A percentile compares a stretch with the other conserved stretches of the same genome.
These are phyloP conservation scores for Penicillium expansum DNA, from an alignment of 2,329 filamentous ascomycete genomes.

Conservation along the genomic window DNA sequence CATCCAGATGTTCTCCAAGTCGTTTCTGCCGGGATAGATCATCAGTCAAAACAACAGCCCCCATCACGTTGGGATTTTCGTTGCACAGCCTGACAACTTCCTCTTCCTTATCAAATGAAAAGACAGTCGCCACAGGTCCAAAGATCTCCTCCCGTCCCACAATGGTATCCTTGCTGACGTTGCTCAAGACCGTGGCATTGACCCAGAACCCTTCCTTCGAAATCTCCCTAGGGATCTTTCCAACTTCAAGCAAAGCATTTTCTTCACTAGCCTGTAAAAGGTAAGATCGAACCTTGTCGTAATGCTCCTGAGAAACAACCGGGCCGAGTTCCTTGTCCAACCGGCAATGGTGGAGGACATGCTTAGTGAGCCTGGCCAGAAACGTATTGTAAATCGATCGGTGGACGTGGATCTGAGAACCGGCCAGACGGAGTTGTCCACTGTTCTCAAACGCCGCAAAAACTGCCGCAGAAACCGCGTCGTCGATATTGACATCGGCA, in stretches of 20 bases:
- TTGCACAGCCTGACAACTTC: not conserved
- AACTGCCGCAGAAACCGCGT: not conserved
- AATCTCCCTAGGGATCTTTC: not conserved
- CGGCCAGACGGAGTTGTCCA: not conserved
- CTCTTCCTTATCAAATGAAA: not conserved
- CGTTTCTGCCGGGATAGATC: not conserved
- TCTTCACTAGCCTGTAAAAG: not conserved
- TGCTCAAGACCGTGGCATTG: not conserved
- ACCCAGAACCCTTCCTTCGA: not conserved
- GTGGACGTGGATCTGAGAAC: not conserved
- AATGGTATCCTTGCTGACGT: not conserved
- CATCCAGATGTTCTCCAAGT: not conserved
- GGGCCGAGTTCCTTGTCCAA: not conserved
- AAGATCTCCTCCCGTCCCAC: not conserved
- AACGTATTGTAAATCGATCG: not conserved
- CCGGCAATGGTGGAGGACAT: not conserved
- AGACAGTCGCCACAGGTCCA: not conserved
- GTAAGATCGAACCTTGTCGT: not conserved
- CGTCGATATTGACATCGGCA: not conserved
- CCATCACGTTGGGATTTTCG: too few relatives aligned
- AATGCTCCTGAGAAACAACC: not conserved
- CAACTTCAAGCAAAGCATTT: not conserved
- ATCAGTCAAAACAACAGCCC: not conserved
- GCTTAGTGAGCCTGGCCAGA: rapidly evolving
- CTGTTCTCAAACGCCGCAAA: not conserved